phyloP scores from a whole-genome alignment of 2,329 filamentous ascomycete species.

The Ophiostoma ulmi region DNA sequence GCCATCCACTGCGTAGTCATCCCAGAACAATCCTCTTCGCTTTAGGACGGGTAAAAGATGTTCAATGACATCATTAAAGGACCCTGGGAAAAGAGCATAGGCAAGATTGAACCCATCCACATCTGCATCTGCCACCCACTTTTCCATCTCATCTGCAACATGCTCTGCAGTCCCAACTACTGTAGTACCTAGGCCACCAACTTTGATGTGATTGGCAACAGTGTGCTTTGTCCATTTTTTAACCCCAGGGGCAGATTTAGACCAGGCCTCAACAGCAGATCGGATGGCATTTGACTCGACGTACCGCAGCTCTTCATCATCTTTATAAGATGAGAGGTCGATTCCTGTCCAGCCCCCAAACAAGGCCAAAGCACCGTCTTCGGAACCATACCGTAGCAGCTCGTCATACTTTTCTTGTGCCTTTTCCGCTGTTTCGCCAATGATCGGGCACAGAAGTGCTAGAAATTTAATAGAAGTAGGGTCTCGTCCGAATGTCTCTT shows the following conservation, averaged over 20 bases:
- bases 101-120: slow-evolving; percentile 71
- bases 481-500: slow-evolving; percentile 31
- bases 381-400: slow-evolving; percentile 33
- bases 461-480: slow-evolving; percentile 28
- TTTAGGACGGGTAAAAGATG: slow-evolving; percentile 58
- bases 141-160: slow-evolving; percentile 62
- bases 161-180: slow-evolving; percentile 60
- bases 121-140: slow-evolving; percentile 62
- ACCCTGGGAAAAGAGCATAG: slow-evolving; percentile 43
- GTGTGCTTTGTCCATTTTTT: slow-evolving; percentile 67
- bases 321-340: slow-evolving; percentile 34
- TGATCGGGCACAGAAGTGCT: slow-evolving; percentile 25
- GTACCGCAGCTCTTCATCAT: slow-evolving; percentile 37
- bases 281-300: slow-evolving; percentile 40
- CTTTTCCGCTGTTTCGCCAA: slow-evolving; percentile 26
- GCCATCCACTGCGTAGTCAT: slow-evolving; percentile 35
- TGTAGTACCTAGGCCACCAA: slow-evolving; percentile 26
- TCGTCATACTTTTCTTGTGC: slow-evolving; percentile 29
- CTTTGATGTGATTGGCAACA: slow-evolving; percentile 49
- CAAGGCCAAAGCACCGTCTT: slow-evolving; percentile 29
- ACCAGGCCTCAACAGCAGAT: slow-evolving; percentile 28
- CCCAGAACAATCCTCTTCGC: slow-evolving; percentile 52
- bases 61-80: slow-evolving; percentile 60
- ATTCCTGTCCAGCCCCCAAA: slow-evolving; percentile 31
- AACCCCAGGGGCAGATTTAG: slow-evolving; percentile 20